Evolutionary conservation across 2,329 filamentous ascomycete species (phyloP), one percentile per base, ranked within the genome.

Genomic region (Macrophomina pseudophaseolina): DNA sequence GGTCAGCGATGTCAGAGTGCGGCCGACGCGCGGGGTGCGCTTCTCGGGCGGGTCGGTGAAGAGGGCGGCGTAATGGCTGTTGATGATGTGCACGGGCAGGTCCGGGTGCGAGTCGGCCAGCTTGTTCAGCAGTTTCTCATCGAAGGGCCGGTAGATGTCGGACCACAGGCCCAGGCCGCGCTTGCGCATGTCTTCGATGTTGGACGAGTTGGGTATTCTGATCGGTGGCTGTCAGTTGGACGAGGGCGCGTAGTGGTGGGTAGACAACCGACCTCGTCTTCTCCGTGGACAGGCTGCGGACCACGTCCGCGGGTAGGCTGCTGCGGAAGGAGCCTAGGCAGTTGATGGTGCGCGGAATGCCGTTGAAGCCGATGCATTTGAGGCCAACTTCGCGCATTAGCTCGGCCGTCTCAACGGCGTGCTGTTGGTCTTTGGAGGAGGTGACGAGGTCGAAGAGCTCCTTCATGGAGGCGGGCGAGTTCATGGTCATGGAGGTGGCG

Each of bases 401-500:
- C 75, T 92, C 90, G 69, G 90, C 90, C 40, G 86, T 82, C 32
- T 83, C 80, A 2, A 85, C 80, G 14, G 80, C 75, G 71, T 28
- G 67, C 69, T 52, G 67, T 75, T 23, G 66, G 72, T 67, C 59
- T 46, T 70, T 49, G 18, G 68, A 48, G 6, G 74, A 69, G 4
- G 78, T 76, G 7, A 77, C 80, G 23, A 81, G 72, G 54, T 84
- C 74, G 79, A 88, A 89, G 12, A 94, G 85, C 28, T 85, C 79
- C 4, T 86, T 80, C 70, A 94, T 86, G 3, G 91, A 90, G 66
- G 91, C 90, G 30, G 92, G 92, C 1, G 91, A 93, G 81, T 96
- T 95, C 82, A 95, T 88, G 0, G 92, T 95, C 81, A 94, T 91
- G 1, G 91, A 93, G 18, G 92, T 89, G 38, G 92, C 92, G 0